These are phyloP conservation scores for Fraxinus albicans DNA, from an alignment of 305 asterid species.

Conservation along the genomic window DNA sequence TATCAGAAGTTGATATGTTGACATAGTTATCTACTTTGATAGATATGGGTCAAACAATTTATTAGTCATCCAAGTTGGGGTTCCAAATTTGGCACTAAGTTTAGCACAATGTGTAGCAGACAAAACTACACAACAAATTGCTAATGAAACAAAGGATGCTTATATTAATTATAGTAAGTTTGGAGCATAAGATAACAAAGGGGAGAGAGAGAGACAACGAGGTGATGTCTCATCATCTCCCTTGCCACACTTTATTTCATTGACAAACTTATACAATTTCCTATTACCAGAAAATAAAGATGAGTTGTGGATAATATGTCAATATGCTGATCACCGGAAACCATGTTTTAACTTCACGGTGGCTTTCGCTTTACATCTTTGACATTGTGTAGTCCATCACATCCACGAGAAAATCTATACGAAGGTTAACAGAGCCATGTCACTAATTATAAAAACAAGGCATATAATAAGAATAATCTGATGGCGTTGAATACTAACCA, in stretches of 20 bases:
- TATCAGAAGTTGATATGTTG: background rate
- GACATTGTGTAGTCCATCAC: constrained; percentile 70
- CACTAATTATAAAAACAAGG: background rate
- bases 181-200: background rate
- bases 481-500: constrained; percentile 33
- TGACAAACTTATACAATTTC: background rate
- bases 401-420: constrained; percentile 69
- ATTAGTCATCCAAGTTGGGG: background rate
- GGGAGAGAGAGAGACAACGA: constrained; percentile 52
- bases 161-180: background rate
- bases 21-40: background rate
- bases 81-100: background rate
- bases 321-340: background rate
- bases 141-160: background rate
- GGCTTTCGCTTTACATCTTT: constrained; percentile 37
- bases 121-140: background rate
- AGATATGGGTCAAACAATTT: background rate
- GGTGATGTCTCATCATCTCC: constrained; percentile 53
- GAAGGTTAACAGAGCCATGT: background rate
- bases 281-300: background rate
- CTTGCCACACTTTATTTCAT: background rate
- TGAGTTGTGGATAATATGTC: background rate
- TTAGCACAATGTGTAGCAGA: background rate
- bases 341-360: background rate
- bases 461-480: background rate